Conservation (phyloP, 805 yeast species). For the Henningerozyma blattae region DNA sequence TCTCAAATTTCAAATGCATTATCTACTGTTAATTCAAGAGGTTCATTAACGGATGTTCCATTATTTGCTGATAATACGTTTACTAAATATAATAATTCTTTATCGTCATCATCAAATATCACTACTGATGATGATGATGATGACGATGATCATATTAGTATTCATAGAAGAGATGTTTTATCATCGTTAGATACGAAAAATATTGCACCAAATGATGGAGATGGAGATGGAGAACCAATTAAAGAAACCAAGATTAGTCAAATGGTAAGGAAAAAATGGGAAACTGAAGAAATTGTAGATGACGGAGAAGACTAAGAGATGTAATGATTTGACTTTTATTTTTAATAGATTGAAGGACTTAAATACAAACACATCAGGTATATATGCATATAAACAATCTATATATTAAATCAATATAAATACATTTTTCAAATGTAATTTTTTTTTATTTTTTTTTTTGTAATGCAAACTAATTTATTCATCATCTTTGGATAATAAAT, state of each 20-base stretch:
- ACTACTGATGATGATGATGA: slow-evolving; percentile 4
- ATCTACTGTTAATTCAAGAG: slow-evolving; percentile 50
- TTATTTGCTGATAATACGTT: slow-evolving; percentile 28
- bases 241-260: background rate
- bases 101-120: background rate
- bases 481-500: slow-evolving; percentile 25
- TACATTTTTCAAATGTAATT: no score
- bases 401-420: no score
- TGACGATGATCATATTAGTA: background rate
- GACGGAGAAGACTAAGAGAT: no score
- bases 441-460: no score
- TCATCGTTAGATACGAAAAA: background rate
- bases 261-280: background rate
- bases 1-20: slow-evolving; percentile 40
- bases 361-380: no score
- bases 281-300: background rate
- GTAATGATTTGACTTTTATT: no score
- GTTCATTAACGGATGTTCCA: slow-evolving; percentile 53
- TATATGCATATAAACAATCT: no score
- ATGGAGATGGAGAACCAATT: no score
- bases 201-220: no score
- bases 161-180: background rate
- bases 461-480: background rate
- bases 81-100: slow-evolving; percentile 2
- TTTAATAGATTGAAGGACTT: no score